Conservation (phyloP, 2,329 filamentous ascomycete genomes). For the Thielaviopsis ethacetica region DNA sequence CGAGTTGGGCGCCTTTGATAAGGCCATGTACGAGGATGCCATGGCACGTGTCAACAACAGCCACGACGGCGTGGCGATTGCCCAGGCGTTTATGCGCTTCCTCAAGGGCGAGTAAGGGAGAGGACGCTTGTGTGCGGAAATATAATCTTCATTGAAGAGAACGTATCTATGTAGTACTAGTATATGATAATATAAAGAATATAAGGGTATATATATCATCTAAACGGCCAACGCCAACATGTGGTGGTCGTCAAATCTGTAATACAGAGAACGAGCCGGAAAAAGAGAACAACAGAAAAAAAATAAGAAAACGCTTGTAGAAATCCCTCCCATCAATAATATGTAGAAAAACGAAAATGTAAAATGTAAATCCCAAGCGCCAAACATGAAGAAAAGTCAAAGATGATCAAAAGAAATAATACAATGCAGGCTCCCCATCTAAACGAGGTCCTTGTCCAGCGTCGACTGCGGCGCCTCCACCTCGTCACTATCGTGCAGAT, state of each 20-base stretch:
- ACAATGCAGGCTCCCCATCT: not conserved
- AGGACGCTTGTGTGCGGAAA: not conserved
- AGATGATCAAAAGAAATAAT: conserved; percentile 1
- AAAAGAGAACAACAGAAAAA: not conserved
- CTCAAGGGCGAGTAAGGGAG: conserved; percentile 34
- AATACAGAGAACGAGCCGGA: not conserved
- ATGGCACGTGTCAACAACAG: conserved; percentile 45
- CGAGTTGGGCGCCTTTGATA: conserved; percentile 53
- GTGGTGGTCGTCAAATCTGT: not conserved
- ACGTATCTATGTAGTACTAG: not conserved
- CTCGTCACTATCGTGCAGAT: conserved; percentile 17
- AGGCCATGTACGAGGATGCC: conserved; percentile 46
- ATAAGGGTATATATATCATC: not conserved
- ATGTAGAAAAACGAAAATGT: not conserved
- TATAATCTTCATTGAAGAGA: not conserved
- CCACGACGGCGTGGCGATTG: conserved; percentile 69
- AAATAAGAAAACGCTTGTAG: not conserved
- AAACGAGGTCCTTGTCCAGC: not conserved
- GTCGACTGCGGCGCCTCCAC: not conserved
- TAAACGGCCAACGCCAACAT: not conserved
- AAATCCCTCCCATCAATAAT: not conserved
- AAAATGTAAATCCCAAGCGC: not conserved
- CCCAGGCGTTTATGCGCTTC: conserved; percentile 60
- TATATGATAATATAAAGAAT: not conserved
- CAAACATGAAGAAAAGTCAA: not conserved